Evolutionary conservation across 148 eudicot genomes (phyloP), one percentile per base, ranked within the genome.

Genomic region (Nyssa sinensis): DNA sequence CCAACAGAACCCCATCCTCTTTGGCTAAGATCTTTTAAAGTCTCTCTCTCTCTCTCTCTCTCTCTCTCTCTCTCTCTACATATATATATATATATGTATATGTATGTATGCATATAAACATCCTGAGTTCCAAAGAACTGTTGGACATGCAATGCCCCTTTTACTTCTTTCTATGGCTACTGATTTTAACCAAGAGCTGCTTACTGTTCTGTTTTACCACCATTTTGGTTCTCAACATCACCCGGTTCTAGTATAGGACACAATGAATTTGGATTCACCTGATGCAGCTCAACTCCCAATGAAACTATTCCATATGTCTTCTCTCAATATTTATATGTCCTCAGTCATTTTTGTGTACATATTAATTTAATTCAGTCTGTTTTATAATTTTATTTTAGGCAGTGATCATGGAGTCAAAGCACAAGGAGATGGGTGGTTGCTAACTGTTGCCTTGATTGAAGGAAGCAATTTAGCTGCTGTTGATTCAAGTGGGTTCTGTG

Each of bases 341-440:
- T n/a, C 17, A 44, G 51, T 55, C 37, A 16, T 73, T 78, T 58
- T 78, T 32, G 53, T 32, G 14, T 19, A 29, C 17, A 53, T 66
- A 21, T 29, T 33, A 60, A 74, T 66, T 59, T 21, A 39, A 64
- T 33, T 69, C 29, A 34, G 12, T 51, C 35, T 39, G 41, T 37
- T 81, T 53, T 51, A 69, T 76, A 49, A 19, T 66, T 14, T 72
- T 57, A 80, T 57, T 74, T 63, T 74, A 95, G 98, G 89, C 51
- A 88, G 86, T 73, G 99, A 95, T 78, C 99, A 93, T 76, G 98
- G 99, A 61, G 57, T 93, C 55, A 93, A 92, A 88, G 99, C 97
- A 76, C 87, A 77, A 79, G 99, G 99, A 23, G 90, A 95, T 81
- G 99, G 99, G 62, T 95, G 99, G 99, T 78, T 95, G 82, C 89